Percentiles rank a stretch among this genome's conserved stretches.
Evolutionary conservation across 2,329 filamentous ascomycete species (phyloP).

Genomic region (Coniochaeta sp.): DNA sequence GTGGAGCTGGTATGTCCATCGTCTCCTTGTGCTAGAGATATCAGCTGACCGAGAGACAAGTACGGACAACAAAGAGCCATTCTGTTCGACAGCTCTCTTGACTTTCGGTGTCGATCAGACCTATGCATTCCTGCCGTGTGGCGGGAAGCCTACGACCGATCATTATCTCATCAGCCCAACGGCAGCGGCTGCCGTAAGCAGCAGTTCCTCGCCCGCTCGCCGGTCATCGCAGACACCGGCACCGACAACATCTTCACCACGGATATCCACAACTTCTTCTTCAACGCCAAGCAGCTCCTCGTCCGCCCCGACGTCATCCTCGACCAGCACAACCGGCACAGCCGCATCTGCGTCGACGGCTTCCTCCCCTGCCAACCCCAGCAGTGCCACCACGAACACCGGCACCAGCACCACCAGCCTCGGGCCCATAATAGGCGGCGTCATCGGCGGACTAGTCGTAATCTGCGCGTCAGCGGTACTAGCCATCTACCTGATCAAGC

Average conservation of each 20-base stretch:
- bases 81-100: slow-evolving; percentile 26
- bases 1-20: slow-evolving; percentile 24
- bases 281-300: background rate
- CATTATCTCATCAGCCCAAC: slow-evolving; percentile 2
- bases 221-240: background rate
- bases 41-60: background rate
- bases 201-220: background rate
- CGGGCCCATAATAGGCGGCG: slow-evolving; percentile 21
- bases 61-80: slow-evolving; percentile 6
- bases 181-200: background rate
- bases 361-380: background rate
- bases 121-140: slow-evolving; percentile 29
- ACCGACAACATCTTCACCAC: background rate
- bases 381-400: slow-evolving; percentile 12
- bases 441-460: slow-evolving; percentile 24
- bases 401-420: slow-evolving; percentile 20
- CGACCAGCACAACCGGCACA: background rate
- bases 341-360: background rate
- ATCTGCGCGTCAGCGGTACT: slow-evolving; percentile 20
- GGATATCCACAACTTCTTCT: background rate
- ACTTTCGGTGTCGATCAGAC: slow-evolving; percentile 23
- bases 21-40: background rate
- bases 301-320: background rate
- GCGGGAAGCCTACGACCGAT: slow-evolving; percentile 4
- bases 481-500: slow-evolving; percentile 1